phyloP scores from a whole-genome alignment of 2,329 filamentous ascomycete genomes.

The Kalmusia sp. region DNA sequence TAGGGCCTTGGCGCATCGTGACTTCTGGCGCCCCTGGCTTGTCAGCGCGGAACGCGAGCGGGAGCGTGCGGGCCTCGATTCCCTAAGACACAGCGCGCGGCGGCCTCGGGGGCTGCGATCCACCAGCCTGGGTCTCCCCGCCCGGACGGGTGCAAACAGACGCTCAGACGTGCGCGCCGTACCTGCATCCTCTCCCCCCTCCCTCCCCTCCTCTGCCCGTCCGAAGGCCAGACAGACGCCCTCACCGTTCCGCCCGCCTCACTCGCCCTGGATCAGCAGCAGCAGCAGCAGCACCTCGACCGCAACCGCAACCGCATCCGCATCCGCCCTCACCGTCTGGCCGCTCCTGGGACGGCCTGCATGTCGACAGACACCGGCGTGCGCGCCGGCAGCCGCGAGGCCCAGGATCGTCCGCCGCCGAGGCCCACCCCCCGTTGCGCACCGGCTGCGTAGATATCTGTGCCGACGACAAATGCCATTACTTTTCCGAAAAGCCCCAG shows the following conservation, averaged over 20 bases:
- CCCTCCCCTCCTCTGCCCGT: too few species aligned
- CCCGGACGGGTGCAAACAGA: not conserved
- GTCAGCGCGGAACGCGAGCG: not conserved
- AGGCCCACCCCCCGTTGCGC: slow-evolving; percentile 6
- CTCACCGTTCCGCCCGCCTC: too few species aligned
- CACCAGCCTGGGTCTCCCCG: slow-evolving; percentile 2
- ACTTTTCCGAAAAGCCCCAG: slow-evolving; percentile 9
- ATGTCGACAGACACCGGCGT: too few species aligned
- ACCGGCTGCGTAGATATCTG: slow-evolving; percentile 16
- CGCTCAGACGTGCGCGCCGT: not conserved
- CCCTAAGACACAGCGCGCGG: too few species aligned
- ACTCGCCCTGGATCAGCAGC: too few species aligned
- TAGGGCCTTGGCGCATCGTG: not conserved
- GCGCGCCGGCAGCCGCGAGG: not conserved
- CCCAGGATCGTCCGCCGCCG: not conserved
- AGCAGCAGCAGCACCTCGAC: too few species aligned
- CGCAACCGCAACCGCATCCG: too few species aligned
- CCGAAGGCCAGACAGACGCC: not conserved
- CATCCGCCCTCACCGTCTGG: too few species aligned
- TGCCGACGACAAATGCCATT: slow-evolving; percentile 20
- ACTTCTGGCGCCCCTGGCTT: not conserved
- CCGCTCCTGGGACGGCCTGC: too few species aligned
- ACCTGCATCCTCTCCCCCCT: slow-evolving; percentile 1
- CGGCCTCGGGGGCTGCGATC: too few species aligned
- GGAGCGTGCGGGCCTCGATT: slow-evolving; percentile 6